Conservation (phyloP, 2,329 filamentous ascomycete species). For the Nigrospora osmanthi region DNA sequence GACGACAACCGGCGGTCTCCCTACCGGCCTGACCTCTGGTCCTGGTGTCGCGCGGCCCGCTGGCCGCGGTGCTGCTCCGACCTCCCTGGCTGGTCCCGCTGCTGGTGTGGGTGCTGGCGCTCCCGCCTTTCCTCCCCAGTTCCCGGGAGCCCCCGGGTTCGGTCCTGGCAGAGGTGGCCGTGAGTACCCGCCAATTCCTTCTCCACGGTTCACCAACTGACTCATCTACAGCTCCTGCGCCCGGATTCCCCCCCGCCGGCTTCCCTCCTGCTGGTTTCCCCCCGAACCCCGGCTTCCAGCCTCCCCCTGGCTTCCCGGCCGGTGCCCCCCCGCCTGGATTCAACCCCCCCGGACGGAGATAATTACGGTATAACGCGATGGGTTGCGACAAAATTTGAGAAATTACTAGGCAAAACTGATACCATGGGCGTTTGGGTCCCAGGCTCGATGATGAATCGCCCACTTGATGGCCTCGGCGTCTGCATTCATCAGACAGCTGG, state of each 20-base stretch:
- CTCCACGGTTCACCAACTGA: not conserved
- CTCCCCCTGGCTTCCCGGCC: constrained; percentile 42
- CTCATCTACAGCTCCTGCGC: constrained; percentile 14
- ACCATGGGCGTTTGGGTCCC: constrained; percentile 3
- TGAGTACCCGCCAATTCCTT: constrained; percentile 27
- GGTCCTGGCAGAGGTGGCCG: constrained; percentile 44
- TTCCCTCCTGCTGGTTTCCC: constrained; percentile 39
- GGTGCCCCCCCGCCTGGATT: constrained; percentile 61
- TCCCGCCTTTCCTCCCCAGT: constrained; percentile 50
- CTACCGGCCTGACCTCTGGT: constrained; percentile 69
- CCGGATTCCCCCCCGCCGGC: constrained; percentile 25
- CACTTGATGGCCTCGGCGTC: too few relatives aligned
- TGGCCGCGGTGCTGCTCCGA: constrained; percentile 67
- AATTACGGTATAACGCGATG: constrained; percentile 8
- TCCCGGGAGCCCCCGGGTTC: constrained; percentile 42
- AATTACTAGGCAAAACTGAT: constrained; percentile 1
- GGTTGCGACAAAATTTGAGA: not conserved
- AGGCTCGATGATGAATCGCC: not conserved
- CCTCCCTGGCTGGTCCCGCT: constrained; percentile 80
- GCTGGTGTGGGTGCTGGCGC: constrained; percentile 71
- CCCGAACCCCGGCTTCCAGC: constrained; percentile 31
- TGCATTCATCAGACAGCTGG: too few relatives aligned
- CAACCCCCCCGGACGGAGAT: constrained; percentile 62
- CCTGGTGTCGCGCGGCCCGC: constrained; percentile 87
- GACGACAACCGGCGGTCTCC: constrained; percentile 58